Evolutionary conservation across 2,329 filamentous ascomycete genomes (phyloP).

Genomic region (Endocalyx cinctus): DNA sequence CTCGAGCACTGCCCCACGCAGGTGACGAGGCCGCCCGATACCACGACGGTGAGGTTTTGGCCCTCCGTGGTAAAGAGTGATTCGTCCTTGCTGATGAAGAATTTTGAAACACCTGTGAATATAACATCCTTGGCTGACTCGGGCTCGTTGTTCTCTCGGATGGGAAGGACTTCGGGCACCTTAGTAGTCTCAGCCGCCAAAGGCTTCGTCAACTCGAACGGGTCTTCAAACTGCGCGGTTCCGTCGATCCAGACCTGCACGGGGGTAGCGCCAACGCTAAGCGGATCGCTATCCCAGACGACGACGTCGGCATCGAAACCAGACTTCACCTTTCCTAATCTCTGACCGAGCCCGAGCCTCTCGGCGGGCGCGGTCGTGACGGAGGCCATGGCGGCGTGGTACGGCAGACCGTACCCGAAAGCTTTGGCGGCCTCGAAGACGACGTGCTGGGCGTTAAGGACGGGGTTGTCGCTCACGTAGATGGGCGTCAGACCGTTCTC

Average conservation of each 20-base stretch:
- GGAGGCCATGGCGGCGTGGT: constrained; percentile 53
- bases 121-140: constrained; percentile 36
- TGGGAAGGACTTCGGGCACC: constrained; percentile 34
- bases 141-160: constrained; percentile 37
- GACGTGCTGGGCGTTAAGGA: constrained; percentile 65
- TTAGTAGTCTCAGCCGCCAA: constrained; percentile 31
- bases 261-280: constrained; percentile 55
- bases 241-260: constrained; percentile 63
- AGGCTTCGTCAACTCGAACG: constrained; percentile 51
- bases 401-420: constrained; percentile 56
- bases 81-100: constrained; percentile 40
- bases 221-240: constrained; percentile 50
- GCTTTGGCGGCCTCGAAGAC: constrained; percentile 60
- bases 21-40: constrained; percentile 48
- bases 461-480: constrained; percentile 68
- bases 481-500: constrained; percentile 61
- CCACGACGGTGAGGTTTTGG: constrained; percentile 41
- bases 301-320: constrained; percentile 59
- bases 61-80: constrained; percentile 9
- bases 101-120: constrained; percentile 52
- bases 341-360: constrained; percentile 50
- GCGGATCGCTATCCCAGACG: constrained; percentile 59
- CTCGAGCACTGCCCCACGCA: constrained; percentile 51
- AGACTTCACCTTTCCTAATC: constrained; percentile 57
- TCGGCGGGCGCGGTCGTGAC: constrained; percentile 57